Base-by-base conservation (phyloP, 768 basidiomycete species). In the Gyrodon lividus region DNA sequence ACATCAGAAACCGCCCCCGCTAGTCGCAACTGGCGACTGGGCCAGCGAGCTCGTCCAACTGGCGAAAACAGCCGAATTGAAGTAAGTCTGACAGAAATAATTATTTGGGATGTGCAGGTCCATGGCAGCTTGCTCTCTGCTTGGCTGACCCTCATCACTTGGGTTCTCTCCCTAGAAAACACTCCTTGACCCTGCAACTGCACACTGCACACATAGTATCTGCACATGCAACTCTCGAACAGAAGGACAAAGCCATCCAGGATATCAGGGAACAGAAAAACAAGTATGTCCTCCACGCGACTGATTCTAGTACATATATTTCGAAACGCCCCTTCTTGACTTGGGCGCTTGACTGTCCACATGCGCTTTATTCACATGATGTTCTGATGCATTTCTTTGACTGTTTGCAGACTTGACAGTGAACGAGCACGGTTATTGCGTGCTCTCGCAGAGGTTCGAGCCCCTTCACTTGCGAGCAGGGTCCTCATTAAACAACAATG, bases 151-250 rank as follows among this genome's bases (percentile, higher is more conserved):
- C 43, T 22, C 17, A 50, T 47, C 40, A 35, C 41, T 30, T 40
- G 41, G 8, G 23, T 17, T 14, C 24, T 13, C 17, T 33, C 30
- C 34, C 10, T 52, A 91, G 89, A 71, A 91, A 91, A 71, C 90
- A 92, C 64, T 89, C 89, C 4, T 65, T 92, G 55, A 88, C 88
- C 8, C 72, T 92, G 38, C 90, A 92, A 67, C 72, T 92, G 31
- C 91, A 92, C 58, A 92, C 91, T 9, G 89, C 91, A 9, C 89
- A 92, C 64, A 89, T 92, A 38, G 73, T 92, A 2, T 89, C 90
- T 7, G 89, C 89, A 6, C 89, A 92, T 64, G 83, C 87, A 2
- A 79, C 84, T 26, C 73, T 92, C 5, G 87, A 91, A 54, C 81
- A 86, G 65, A 91, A 90, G 65, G 79, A 79, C 55, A 88, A 83